Evolutionary conservation across 2,329 filamentous ascomycete genomes (phyloP).

Genomic region (Bipolaris gigantea): DNA sequence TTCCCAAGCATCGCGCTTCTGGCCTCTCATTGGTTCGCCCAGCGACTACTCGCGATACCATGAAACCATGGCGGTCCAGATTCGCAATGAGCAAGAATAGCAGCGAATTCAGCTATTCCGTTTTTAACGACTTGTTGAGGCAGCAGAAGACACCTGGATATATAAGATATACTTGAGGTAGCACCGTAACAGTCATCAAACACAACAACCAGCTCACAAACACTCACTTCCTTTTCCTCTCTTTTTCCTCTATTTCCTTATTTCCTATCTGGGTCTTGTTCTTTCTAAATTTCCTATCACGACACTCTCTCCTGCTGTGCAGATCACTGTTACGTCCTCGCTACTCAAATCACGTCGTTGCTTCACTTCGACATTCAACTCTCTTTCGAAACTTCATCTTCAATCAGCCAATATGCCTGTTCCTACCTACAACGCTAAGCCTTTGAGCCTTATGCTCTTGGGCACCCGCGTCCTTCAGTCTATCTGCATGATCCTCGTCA

Average conservation of each 20-base stretch:
- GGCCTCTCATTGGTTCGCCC: slow-evolving; percentile 37
- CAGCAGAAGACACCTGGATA: slow-evolving; percentile 16
- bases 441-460: slow-evolving; percentile 76
- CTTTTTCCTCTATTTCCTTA: slow-evolving; percentile 41
- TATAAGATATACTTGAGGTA: slow-evolving; percentile 33
- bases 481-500: slow-evolving; percentile 71
- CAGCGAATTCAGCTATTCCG: slow-evolving; percentile 25
- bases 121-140: slow-evolving; percentile 26
- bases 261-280: slow-evolving; percentile 35
- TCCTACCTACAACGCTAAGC: slow-evolving; percentile 66
- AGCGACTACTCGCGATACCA: slow-evolving; percentile 45
- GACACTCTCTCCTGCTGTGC: slow-evolving; percentile 42
- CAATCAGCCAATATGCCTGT: slow-evolving; percentile 52
- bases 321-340: slow-evolving; percentile 39
- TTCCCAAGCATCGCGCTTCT: slow-evolving; percentile 32
- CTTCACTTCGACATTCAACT: slow-evolving; percentile 22
- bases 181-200: slow-evolving; percentile 33
- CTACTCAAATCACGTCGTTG: slow-evolving; percentile 26
- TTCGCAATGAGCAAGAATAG: slow-evolving; percentile 41
- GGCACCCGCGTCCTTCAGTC: slow-evolving; percentile 71
- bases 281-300: slow-evolving; percentile 12
- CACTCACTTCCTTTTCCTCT: slow-evolving; percentile 40
- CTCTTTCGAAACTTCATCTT: slow-evolving; percentile 11
- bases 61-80: slow-evolving; percentile 42
- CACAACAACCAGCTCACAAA: slow-evolving; percentile 39